phyloP scores from a whole-genome alignment of 495 filamentous ascomycete species.

The Choiromyces venosus region DNA sequence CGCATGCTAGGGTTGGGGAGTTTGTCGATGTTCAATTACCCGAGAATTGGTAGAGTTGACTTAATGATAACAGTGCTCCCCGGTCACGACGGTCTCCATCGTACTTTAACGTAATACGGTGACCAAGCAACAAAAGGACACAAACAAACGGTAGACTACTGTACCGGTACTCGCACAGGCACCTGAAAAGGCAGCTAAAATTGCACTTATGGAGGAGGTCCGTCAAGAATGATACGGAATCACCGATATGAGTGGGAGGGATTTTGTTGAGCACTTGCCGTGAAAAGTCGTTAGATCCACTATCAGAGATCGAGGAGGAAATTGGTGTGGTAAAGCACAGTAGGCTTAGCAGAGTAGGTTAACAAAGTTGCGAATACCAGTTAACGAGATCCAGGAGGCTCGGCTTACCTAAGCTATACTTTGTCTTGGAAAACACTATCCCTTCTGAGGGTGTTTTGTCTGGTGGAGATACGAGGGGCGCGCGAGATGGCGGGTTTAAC shows the following conservation, averaged over 20 bases:
- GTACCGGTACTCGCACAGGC: neutral
- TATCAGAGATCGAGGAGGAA: too few species aligned
- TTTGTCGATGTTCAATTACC: neutral
- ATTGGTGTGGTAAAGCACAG: too few species aligned
- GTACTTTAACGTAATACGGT: neutral
- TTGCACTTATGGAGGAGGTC: neutral
- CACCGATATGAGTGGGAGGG: neutral
- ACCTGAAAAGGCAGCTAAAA: neutral
- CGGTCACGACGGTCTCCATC: neutral
- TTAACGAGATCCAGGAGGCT: too few species aligned
- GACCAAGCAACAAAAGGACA: neutral
- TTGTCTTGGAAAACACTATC: too few species aligned
- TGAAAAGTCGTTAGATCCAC: too few species aligned
- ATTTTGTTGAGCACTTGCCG: neutral
- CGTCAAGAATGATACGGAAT: neutral
- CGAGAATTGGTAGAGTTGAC: neutral
- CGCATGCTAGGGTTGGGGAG: neutral
- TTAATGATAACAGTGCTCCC: neutral
- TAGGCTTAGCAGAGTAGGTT: too few species aligned
- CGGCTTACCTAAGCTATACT: too few species aligned
- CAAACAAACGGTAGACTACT: neutral
- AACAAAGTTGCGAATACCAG: too few species aligned
- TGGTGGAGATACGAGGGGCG: too few species aligned
- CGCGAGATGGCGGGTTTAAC: too few species aligned
- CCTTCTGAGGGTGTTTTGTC: too few species aligned